phyloP scores from a whole-genome alignment of 345 rosid genomes.

The Populus euphratica region DNA sequence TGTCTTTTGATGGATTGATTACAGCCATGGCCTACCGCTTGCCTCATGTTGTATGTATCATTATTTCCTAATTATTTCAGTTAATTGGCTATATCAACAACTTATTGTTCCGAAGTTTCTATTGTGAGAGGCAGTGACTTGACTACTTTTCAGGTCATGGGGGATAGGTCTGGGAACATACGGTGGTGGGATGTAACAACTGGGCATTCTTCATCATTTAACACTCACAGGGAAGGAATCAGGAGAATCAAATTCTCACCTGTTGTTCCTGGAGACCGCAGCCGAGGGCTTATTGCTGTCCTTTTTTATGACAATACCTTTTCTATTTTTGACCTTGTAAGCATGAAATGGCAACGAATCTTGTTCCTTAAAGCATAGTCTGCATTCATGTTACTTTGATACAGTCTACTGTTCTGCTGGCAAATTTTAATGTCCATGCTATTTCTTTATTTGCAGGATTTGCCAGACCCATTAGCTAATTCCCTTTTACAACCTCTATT shows the following conservation, averaged over 20 bases:
- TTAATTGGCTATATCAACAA: conserved; percentile 4
- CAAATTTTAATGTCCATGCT: background rate
- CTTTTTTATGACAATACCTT: conserved; percentile 92
- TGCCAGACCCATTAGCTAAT: conserved; percentile 90
- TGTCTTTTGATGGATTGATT: conserved; percentile 85
- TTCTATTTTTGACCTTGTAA: conserved; percentile 92
- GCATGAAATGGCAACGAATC: conserved; percentile 17
- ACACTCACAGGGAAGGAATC: conserved; percentile 86
- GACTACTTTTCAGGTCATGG: conserved; percentile 55
- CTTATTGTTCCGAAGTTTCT: conserved; percentile 19
- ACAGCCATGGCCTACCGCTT: conserved; percentile 97
- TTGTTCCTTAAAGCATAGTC: conserved; percentile 9
- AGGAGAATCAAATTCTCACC: conserved; percentile 95
- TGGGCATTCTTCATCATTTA: conserved; percentile 94
- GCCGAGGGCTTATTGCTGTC: conserved; percentile 94
- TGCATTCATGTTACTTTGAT: background rate
- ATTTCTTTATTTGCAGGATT: conserved; percentile 58
- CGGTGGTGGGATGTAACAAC: conserved; percentile 99
- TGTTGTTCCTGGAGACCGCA: conserved; percentile 84
- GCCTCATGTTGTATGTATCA: conserved; percentile 83
- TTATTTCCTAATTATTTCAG: conserved; percentile 7
- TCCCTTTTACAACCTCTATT: conserved; percentile 90
- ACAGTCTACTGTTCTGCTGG: background rate
- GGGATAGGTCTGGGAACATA: conserved; percentile 82
- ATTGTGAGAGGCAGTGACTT: conserved; percentile 18